Evolutionary conservation across 495 filamentous ascomycete genomes (phyloP).

Genomic region (Neurospora sublineolata): DNA sequence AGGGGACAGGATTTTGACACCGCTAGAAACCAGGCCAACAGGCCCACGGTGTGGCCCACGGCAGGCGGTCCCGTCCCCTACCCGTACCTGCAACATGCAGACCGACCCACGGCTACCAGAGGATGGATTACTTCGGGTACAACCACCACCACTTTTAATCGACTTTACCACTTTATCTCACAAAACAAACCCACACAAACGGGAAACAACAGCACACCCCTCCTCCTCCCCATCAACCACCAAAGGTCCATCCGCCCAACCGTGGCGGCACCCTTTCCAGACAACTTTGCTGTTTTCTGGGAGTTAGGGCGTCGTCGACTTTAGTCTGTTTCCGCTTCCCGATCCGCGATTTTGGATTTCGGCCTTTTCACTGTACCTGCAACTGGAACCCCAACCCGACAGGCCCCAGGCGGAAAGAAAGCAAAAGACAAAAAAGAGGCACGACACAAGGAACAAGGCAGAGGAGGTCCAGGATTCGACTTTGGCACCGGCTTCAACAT

Average conservation of each 20-base stretch:
- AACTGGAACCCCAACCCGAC: neutral
- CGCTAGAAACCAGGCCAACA: neutral
- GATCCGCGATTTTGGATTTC: neutral
- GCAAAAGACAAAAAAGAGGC: neutral
- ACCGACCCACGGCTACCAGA: neutral
- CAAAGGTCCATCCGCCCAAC: constrained; percentile 4
- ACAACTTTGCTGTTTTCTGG: neutral
- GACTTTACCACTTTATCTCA: neutral
- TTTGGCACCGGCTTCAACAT: neutral
- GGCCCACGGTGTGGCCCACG: neutral
- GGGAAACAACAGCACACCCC: constrained; percentile 1
- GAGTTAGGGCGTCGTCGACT: neutral
- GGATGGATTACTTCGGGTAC: neutral
- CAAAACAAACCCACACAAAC: neutral
- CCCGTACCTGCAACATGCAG: neutral
- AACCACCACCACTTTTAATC: neutral
- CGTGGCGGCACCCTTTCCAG: neutral
- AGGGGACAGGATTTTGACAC: neutral
- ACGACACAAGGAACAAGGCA: neutral
- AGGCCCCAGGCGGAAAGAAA: neutral
- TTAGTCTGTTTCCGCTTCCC: neutral
- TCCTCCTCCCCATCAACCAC: neutral
- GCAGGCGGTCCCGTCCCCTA: neutral
- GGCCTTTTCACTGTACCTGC: neutral
- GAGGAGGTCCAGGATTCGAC: neutral